These are phyloP conservation scores for Aureobasidium leucospermi DNA, from an alignment of 2,329 filamentous ascomycete species.

Conservation along the genomic window DNA sequence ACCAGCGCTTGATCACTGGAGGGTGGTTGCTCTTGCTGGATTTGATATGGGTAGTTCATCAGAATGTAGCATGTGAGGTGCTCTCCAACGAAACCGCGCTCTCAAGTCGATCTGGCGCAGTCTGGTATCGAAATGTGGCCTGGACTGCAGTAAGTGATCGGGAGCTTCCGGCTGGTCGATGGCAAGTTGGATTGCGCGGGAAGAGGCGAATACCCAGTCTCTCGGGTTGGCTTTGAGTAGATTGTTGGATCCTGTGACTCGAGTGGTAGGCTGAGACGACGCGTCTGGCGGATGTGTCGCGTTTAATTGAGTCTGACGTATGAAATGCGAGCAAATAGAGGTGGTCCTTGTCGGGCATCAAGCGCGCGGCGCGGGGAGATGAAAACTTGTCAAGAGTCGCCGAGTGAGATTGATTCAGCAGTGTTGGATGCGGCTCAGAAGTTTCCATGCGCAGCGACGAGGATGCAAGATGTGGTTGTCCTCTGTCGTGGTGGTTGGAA, in stretches of 20 bases:
- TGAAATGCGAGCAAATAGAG: slow-evolving; percentile 5
- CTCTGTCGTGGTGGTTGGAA: slow-evolving; percentile 8
- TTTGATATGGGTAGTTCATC: slow-evolving; percentile 16
- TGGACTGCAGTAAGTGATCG: neutral
- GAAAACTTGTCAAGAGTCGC: neutral
- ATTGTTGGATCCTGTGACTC: neutral
- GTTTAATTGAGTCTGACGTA: slow-evolving; percentile 14
- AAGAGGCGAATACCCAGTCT: neutral
- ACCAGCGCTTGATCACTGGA: slow-evolving; percentile 17
- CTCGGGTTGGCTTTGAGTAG: neutral
- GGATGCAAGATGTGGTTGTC: neutral
- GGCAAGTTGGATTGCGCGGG: neutral
- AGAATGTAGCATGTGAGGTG: slow-evolving; percentile 11
- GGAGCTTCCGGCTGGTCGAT: neutral
- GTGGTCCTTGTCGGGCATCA: slow-evolving; percentile 2
- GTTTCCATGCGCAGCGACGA: slow-evolving; percentile 12
- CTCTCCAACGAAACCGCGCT: neutral
- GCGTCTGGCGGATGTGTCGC: slow-evolving; percentile 9
- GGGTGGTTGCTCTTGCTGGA: slow-evolving; percentile 15
- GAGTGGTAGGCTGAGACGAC: neutral
- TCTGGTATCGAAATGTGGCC: neutral
- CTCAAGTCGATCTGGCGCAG: neutral
- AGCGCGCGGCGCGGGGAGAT: neutral
- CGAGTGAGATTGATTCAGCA: neutral
- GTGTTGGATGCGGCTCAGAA: slow-evolving; percentile 5